phyloP scores from a whole-genome alignment of 148 eudicot species.

The Dianthus caryophyllus region DNA sequence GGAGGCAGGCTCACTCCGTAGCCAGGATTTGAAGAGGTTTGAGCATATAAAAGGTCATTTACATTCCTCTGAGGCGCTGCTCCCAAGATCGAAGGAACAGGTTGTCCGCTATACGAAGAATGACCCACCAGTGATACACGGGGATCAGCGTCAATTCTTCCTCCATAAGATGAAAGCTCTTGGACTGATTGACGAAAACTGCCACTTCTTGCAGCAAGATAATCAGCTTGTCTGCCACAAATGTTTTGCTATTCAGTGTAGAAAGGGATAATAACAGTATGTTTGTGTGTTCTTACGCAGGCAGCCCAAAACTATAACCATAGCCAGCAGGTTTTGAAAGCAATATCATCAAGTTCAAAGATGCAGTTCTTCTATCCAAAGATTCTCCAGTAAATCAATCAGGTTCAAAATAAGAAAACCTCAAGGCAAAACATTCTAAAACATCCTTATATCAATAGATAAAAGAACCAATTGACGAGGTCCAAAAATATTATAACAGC shows the following conservation, averaged over 20 bases:
- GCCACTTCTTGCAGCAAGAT: conserved; percentile 71
- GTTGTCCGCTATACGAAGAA: conserved; percentile 64
- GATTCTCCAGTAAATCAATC: not conserved
- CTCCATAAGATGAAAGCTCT: conserved; percentile 67
- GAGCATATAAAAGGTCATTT: conserved; percentile 64
- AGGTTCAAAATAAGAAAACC: not conserved
- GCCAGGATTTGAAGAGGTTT: conserved; percentile 73
- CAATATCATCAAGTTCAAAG: conserved; percentile 4
- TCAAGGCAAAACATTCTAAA: not conserved
- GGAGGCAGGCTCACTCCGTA: conserved; percentile 99
- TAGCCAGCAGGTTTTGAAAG: conserved; percentile 10
- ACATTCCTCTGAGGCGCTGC: conserved; percentile 74
- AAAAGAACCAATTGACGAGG: conserved; percentile 7
- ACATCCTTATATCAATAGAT: not conserved
- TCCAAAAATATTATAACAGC: conserved; percentile 4
- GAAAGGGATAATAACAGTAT: conserved; percentile 25
- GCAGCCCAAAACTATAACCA: conserved; percentile 1
- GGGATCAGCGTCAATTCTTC: conserved; percentile 67
- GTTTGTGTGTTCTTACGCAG: not conserved
- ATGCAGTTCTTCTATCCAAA: not conserved
- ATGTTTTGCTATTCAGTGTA: conserved; percentile 68
- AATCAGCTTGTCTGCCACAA: conserved; percentile 99
- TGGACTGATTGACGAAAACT: conserved; percentile 60
- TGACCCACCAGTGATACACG: conserved; percentile 50
- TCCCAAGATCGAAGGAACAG: conserved; percentile 79